Conservation (phyloP, 108 stramenopile genomes). For the Aureococcus anophagefferens region DNA sequence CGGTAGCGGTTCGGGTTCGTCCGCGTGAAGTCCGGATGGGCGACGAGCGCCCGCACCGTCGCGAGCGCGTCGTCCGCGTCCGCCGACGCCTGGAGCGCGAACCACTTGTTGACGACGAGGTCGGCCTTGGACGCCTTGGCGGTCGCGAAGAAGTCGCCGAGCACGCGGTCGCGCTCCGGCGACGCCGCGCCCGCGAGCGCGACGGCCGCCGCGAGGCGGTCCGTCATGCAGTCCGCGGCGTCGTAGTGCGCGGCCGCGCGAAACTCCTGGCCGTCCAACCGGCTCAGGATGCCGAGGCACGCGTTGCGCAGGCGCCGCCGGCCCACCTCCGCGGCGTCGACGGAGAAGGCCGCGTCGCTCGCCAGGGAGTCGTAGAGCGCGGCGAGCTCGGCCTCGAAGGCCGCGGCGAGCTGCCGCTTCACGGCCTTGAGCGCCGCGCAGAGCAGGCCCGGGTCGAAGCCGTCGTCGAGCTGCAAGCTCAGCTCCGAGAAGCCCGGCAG, state of each 20-base stretch:
- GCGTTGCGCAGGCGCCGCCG: conserved; percentile 63
- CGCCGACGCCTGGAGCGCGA: conserved; percentile 66
- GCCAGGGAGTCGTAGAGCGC: conserved; percentile 50
- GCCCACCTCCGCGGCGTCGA: conserved; percentile 24
- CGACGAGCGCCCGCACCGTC: conserved; percentile 42
- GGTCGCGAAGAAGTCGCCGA: conserved; percentile 66
- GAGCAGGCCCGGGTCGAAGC: conserved; percentile 61
- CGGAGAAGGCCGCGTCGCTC: conserved; percentile 23
- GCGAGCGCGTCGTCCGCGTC: conserved; percentile 57
- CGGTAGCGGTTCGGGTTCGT: conserved; percentile 85
- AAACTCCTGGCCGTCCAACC: conserved; percentile 51
- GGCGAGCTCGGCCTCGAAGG: conserved; percentile 45
- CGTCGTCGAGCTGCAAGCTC: conserved; percentile 50
- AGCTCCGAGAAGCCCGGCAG: conserved; percentile 69
- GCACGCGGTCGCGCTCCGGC: conserved; percentile 53
- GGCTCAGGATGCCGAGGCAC: conserved; percentile 58
- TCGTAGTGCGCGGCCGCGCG: conserved; percentile 58
- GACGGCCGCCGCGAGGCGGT: conserved; percentile 65
- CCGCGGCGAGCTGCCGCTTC: conserved; percentile 55
- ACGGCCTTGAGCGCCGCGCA: conserved; percentile 50
- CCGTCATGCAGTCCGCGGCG: conserved; percentile 75
- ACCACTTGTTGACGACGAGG: conserved; percentile 67
- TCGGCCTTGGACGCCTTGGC: conserved; percentile 61
- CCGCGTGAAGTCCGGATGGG: conserved; percentile 77
- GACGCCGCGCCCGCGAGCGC: conserved; percentile 46